Percentiles rank a stretch among this genome's conserved stretches.
These are phyloP conservation scores for Nakataea oryzae DNA, from an alignment of 2,329 filamentous ascomycete genomes.

Conservation along the genomic window DNA sequence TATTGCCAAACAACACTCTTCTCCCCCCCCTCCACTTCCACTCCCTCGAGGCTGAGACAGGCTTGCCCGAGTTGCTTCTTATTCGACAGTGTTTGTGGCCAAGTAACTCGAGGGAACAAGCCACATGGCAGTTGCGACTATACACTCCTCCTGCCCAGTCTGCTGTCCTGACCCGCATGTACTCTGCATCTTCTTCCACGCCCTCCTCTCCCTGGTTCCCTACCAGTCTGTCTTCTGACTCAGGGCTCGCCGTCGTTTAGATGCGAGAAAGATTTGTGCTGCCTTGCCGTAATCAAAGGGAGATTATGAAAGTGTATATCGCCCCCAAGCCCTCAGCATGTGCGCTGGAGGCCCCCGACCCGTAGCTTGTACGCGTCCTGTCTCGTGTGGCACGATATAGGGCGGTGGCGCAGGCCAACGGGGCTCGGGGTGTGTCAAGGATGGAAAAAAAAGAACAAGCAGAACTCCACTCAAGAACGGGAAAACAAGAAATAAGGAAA, in stretches of 20 bases:
- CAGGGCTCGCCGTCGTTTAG: neutral
- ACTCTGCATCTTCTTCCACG: neutral
- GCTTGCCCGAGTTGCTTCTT: neutral
- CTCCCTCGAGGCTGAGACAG: neutral
- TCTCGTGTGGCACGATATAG: neutral
- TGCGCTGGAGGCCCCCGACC: neutral
- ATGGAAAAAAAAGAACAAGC: neutral
- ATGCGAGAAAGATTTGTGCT: neutral
- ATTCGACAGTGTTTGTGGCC: neutral
- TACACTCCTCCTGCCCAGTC: neutral
- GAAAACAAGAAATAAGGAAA: slow-evolving; percentile 4
- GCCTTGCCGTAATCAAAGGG: neutral
- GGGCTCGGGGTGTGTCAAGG: neutral
- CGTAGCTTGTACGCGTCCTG: neutral
- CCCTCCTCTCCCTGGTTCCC: neutral
- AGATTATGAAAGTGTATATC: neutral
- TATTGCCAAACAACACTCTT: neutral
- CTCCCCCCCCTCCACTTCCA: neutral
- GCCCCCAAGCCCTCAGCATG: neutral
- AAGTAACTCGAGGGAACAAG: neutral
- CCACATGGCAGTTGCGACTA: neutral
- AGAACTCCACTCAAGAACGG: neutral
- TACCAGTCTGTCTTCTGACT: neutral
- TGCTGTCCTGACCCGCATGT: neutral
- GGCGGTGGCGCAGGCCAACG: neutral